phyloP scores from a whole-genome alignment of 1,284 basidiomycete genomes.

The Fomitiporia mediterranea region DNA sequence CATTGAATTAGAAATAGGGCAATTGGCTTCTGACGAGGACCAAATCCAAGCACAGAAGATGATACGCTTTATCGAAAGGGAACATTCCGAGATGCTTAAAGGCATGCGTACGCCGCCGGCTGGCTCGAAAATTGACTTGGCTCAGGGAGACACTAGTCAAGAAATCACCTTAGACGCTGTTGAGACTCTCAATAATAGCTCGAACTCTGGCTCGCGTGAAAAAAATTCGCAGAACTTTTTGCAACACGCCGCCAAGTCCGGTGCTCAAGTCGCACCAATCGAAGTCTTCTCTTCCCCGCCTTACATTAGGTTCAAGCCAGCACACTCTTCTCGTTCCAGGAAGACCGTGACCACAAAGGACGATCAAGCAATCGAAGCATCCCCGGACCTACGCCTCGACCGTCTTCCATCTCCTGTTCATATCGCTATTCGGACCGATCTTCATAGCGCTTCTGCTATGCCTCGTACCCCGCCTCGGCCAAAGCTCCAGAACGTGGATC shows the following conservation, averaged over 20 bases:
- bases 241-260: background rate
- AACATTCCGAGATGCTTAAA: slow-evolving; percentile 7
- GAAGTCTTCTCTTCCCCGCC: slow-evolving; percentile 2
- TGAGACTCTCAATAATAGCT: too few relatives aligned
- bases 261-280: too few relatives aligned
- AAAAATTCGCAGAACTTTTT: too few relatives aligned
- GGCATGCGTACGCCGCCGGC: too few relatives aligned
- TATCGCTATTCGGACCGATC: background rate
- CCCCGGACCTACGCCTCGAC: background rate
- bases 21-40: slow-evolving; percentile 23
- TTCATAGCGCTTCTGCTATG: background rate
- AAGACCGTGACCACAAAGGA: background rate
- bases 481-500: too few relatives aligned
- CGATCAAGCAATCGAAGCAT: background rate
- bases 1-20: slow-evolving; percentile 31
- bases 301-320: background rate
- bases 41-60: background rate
- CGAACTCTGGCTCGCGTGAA: too few relatives aligned
- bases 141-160: background rate
- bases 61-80: background rate
- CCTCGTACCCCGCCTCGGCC: background rate
- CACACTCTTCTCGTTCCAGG: background rate
- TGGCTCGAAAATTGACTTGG: background rate
- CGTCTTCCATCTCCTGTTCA: background rate
- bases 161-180: background rate